These are phyloP conservation scores for Punica granatum DNA, from an alignment of 345 rosid species.

Conservation along the genomic window DNA sequence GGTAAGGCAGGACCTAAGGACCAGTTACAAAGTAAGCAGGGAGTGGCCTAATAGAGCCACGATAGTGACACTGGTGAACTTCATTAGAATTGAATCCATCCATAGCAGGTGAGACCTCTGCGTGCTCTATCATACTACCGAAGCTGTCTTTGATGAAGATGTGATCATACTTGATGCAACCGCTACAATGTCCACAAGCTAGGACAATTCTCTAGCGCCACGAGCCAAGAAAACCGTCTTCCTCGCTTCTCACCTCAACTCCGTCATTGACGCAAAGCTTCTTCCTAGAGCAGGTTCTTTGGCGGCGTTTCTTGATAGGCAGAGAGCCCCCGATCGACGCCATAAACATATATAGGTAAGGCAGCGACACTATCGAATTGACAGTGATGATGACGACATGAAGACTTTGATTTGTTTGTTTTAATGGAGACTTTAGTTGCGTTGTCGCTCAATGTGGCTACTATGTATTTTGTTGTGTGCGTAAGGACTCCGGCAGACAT, in stretches of 20 bases:
- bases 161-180: constrained; percentile 41
- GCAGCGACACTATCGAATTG: too few relatives aligned
- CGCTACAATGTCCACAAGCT: constrained; percentile 10
- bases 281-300: not conserved
- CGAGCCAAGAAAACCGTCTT: constrained; percentile 75
- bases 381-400: too few relatives aligned
- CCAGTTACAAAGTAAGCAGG: constrained; percentile 35
- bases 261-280: constrained; percentile 6
- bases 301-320: too few relatives aligned
- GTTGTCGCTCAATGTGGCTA: too few relatives aligned
- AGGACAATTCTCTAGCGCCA: constrained; percentile 58
- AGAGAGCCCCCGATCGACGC: too few relatives aligned
- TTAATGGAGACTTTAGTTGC: too few relatives aligned
- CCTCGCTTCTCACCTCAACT: constrained; percentile 43
- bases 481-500: too few relatives aligned
- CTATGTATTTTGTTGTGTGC: too few relatives aligned
- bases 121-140: constrained; percentile 27
- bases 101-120: constrained; percentile 30
- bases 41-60: constrained; percentile 50
- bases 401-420: too few relatives aligned
- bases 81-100: constrained; percentile 19
- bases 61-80: constrained; percentile 11
- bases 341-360: too few relatives aligned
- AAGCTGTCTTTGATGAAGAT: constrained; percentile 37
- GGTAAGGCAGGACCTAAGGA: constrained; percentile 30